These are phyloP conservation scores for Alliaria petiolata DNA, from an alignment of 345 rosid species.

Conservation along the genomic window DNA sequence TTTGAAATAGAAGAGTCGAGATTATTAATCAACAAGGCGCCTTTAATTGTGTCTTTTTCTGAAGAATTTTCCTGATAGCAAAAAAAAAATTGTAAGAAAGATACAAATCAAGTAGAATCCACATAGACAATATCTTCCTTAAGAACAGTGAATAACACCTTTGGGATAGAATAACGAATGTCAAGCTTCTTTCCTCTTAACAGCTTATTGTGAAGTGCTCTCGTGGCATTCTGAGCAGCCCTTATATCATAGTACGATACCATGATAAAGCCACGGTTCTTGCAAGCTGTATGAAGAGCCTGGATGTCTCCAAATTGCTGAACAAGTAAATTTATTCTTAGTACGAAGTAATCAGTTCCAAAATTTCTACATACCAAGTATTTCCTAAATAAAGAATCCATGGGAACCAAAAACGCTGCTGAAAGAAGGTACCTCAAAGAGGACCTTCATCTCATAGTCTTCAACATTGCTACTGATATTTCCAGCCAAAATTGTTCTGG, in stretches of 20 bases:
- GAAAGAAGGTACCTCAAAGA: constrained; percentile 70
- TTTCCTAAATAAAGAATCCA: not conserved
- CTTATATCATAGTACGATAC: constrained; percentile 88
- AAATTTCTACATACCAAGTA: not conserved
- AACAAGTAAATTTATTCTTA: constrained; percentile 21
- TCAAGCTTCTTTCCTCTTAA: constrained; percentile 71
- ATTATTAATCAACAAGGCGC: constrained; percentile 51
- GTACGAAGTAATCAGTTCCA: not conserved
- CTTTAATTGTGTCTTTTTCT: constrained; percentile 52
- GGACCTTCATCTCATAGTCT: constrained; percentile 70
- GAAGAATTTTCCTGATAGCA: constrained; percentile 49
- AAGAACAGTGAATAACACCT: constrained; percentile 39
- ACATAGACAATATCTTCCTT: constrained; percentile 3
- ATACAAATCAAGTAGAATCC: not conserved
- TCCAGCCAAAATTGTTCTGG: constrained; percentile 87
- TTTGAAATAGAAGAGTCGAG: constrained; percentile 61
- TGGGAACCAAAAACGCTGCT: constrained; percentile 14
- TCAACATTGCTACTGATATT: constrained; percentile 69
- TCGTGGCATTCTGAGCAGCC: constrained; percentile 78
- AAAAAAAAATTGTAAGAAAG: constrained; percentile 1
- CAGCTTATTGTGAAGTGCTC: constrained; percentile 63
- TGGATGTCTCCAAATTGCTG: constrained; percentile 91
- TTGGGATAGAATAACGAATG: constrained; percentile 74
- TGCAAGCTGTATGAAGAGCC: constrained; percentile 70
- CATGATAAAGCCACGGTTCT: constrained; percentile 77